Evolutionary conservation across 306 rosid genomes (phyloP).

Genomic region (Fragaria vesca): DNA sequence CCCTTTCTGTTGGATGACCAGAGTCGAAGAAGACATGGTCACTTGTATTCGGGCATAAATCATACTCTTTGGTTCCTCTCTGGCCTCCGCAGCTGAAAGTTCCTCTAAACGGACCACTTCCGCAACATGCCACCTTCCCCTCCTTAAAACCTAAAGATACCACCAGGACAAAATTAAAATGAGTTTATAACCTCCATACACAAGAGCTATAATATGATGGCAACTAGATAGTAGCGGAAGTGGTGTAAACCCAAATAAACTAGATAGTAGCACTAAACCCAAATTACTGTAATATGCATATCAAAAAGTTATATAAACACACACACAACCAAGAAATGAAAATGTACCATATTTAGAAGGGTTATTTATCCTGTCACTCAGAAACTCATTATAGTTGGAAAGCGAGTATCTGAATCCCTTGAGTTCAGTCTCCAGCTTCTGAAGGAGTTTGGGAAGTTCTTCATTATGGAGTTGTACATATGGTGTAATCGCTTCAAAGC

Average conservation of each 20-base stretch:
- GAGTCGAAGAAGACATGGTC: background rate
- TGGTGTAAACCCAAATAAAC: background rate
- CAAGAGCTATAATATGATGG: background rate
- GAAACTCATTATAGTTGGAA: background rate
- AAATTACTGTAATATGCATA: background rate
- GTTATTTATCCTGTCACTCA: constrained; percentile 11
- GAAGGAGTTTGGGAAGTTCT: constrained; percentile 20
- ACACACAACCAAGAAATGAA: background rate
- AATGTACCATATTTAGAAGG: constrained; percentile 29
- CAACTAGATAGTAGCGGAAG: background rate
- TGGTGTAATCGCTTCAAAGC: constrained; percentile 2
- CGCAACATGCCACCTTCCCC: constrained; percentile 21
- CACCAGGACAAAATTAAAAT: background rate
- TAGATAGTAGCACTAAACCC: background rate
- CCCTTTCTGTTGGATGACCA: constrained; percentile 41
- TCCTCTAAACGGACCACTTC: constrained; percentile 54
- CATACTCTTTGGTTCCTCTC: background rate
- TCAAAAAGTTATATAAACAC: background rate
- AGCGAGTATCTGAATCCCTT: constrained; percentile 29
- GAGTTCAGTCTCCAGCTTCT: constrained; percentile 11
- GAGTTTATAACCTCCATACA: background rate
- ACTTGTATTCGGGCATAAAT: background rate
- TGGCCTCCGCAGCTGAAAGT: constrained; percentile 39
- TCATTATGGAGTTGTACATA: constrained; percentile 10
- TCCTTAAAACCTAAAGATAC: constrained; percentile 28